These are phyloP conservation scores for Scedosporium apiospermum DNA, from an alignment of 2,329 filamentous ascomycete species.

Conservation along the genomic window DNA sequence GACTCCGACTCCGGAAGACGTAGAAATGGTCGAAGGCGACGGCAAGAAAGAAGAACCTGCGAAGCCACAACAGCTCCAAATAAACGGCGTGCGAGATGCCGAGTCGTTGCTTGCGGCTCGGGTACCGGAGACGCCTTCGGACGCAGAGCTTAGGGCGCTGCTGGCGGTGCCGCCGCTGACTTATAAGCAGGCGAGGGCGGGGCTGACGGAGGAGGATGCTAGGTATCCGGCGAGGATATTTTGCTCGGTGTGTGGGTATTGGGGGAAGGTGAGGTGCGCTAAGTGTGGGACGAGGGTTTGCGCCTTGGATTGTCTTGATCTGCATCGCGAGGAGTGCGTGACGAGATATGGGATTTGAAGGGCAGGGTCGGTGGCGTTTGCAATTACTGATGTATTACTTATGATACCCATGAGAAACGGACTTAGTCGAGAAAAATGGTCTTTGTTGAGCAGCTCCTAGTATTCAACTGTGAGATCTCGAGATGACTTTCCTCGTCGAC, in stretches of 20 bases:
- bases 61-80: conserved; percentile 20
- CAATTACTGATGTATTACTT: neutral
- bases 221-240: conserved; percentile 54
- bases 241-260: conserved; percentile 75
- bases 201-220: conserved; percentile 28
- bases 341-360: conserved; percentile 47
- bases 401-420: conserved; percentile 1
- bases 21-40: neutral
- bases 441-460: neutral
- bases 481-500: no score
- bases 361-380: neutral
- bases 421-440: neutral
- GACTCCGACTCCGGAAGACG: neutral
- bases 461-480: neutral
- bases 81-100: conserved; percentile 20
- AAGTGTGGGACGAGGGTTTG: conserved; percentile 75
- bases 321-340: conserved; percentile 63
- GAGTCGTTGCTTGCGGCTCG: conserved; percentile 42
- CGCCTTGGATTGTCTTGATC: conserved; percentile 62
- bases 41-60: conserved; percentile 2
- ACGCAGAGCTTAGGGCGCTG: conserved; percentile 54
- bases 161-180: conserved; percentile 55
- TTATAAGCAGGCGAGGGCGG: conserved; percentile 54
- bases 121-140: conserved; percentile 47
- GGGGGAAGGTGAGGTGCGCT: conserved; percentile 66